A percentile compares a stretch with the other conserved stretches of the same genome.
phyloP scores from a whole-genome alignment of 1,139 yeast genomes.

The Suhomyces chickasaworum region DNA sequence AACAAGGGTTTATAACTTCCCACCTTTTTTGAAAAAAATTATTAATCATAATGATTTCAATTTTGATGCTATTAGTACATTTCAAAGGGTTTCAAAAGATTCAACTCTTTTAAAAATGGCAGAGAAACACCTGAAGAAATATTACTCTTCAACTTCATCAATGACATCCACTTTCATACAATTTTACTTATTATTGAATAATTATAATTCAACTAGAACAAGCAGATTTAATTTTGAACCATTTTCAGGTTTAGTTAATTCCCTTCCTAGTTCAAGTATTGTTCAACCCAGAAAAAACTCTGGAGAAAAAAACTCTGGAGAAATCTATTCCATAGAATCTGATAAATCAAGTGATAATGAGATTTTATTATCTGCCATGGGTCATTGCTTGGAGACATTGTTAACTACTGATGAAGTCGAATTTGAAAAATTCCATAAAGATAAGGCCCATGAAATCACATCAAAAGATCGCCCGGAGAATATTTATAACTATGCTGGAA shows the following conservation, averaged over 20 bases:
- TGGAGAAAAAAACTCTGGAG: slow-evolving; percentile 33
- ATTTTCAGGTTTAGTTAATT: slow-evolving; percentile 36
- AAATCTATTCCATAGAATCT: slow-evolving; percentile 64
- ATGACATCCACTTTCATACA: slow-evolving; percentile 78
- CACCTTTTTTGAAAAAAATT: slow-evolving; percentile 60
- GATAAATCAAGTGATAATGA: slow-evolving; percentile 73
- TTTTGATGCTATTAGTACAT: slow-evolving; percentile 55
- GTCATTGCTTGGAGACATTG: slow-evolving; percentile 74
- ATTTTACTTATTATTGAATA: slow-evolving; percentile 71
- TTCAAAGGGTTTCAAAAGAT: slow-evolving; percentile 63
- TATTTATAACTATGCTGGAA: slow-evolving; percentile 69
- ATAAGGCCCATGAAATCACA: slow-evolving; percentile 7
- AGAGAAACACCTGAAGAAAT: slow-evolving; percentile 40
- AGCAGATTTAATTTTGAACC: slow-evolving; percentile 37
- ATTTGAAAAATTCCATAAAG: slow-evolving; percentile 39
- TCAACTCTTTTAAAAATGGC: slow-evolving; percentile 60
- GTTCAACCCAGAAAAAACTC: slow-evolving; percentile 42
- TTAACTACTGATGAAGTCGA: slow-evolving; percentile 59
- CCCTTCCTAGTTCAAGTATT: slow-evolving; percentile 44
- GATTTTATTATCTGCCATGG: slow-evolving; percentile 72
- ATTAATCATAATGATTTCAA: slow-evolving; percentile 71
- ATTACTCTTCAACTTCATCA: slow-evolving; percentile 83
- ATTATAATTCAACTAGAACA: slow-evolving; percentile 29
- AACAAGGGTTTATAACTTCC: slow-evolving; percentile 70
- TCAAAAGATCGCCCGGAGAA: slow-evolving; percentile 15